Evolutionary conservation across 768 basidiomycete species (phyloP).

Genomic region (Phaffia tasmanica): DNA sequence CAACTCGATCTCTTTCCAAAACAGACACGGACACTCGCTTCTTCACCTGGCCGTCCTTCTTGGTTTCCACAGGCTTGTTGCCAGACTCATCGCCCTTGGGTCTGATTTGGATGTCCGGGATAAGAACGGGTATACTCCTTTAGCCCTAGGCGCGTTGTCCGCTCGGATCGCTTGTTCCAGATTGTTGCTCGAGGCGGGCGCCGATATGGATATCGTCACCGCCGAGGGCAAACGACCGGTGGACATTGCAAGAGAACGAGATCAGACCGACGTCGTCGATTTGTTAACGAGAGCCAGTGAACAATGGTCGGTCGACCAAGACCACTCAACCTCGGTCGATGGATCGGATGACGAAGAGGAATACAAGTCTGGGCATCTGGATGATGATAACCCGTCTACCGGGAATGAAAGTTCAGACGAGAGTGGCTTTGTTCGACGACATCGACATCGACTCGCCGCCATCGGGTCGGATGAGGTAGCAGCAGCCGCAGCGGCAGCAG

Average conservation of each 20-base stretch:
- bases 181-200: slow-evolving; percentile 65
- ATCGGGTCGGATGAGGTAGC: slow-evolving; percentile 22
- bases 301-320: slow-evolving; percentile 28
- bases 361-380: background rate
- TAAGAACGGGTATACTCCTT: slow-evolving; percentile 75
- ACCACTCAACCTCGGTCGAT: slow-evolving; percentile 32
- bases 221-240: slow-evolving; percentile 38
- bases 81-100: slow-evolving; percentile 58
- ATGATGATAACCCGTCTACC: background rate
- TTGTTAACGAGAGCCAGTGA: slow-evolving; percentile 27
- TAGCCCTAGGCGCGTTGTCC: slow-evolving; percentile 70
- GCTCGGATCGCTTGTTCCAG: slow-evolving; percentile 54
- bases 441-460: slow-evolving; percentile 11
- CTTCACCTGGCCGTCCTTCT: slow-evolving; percentile 78
- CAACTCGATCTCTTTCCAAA: slow-evolving; percentile 58
- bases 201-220: slow-evolving; percentile 45
- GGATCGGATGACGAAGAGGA: slow-evolving; percentile 1
- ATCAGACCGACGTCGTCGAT: slow-evolving; percentile 37
- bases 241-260: slow-evolving; percentile 38
- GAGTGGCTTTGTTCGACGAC: slow-evolving; percentile 14
- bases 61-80: slow-evolving; percentile 57
- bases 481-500: slow-evolving; percentile 31
- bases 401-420: background rate
- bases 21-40: slow-evolving; percentile 65
- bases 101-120: slow-evolving; percentile 77